Percentiles rank a stretch among this genome's conserved stretches.
These are phyloP conservation scores for Porogramme epimiltina DNA, from an alignment of 1,284 basidiomycete genomes.

Conservation along the genomic window DNA sequence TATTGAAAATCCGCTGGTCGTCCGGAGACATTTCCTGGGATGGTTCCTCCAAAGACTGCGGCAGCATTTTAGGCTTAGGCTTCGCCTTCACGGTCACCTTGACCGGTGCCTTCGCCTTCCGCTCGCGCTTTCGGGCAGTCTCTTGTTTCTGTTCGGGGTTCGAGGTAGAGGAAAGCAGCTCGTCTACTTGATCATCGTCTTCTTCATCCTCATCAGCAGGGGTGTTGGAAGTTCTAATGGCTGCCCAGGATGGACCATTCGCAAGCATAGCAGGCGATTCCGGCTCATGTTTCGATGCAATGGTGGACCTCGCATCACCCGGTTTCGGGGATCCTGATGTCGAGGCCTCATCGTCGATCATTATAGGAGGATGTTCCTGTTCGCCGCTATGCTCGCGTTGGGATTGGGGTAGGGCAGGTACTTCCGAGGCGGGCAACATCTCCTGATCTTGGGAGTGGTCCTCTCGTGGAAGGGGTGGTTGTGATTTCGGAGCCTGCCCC, in stretches of 20 bases:
- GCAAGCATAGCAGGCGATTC: not conserved
- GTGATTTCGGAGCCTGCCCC: not conserved
- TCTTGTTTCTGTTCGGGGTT: not conserved
- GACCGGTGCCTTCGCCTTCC: not conserved
- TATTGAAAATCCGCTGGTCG: conserved; percentile 18
- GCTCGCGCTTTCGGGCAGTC: not conserved
- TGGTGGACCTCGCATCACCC: too few relatives aligned
- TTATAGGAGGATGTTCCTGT: not conserved
- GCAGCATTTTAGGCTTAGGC: not conserved
- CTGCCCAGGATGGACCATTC: conserved; percentile 5
- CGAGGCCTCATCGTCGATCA: conserved; percentile 1
- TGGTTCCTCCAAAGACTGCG: not conserved
- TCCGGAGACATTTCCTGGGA: conserved; percentile 9
- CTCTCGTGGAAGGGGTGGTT: not conserved
- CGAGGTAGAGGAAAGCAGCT: conserved; percentile 14
- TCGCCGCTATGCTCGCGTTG: not conserved
- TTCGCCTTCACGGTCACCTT: not conserved
- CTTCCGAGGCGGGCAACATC: not conserved
- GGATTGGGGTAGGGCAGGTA: not conserved
- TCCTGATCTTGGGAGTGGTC: not conserved
- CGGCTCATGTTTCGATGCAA: not conserved
- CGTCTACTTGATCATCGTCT: conserved; percentile 17
- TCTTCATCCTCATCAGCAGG: conserved; percentile 4
- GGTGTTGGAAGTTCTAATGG: not conserved
- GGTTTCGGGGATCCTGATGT: not conserved